Evolutionary conservation across 2,329 filamentous ascomycete species (phyloP).

Genomic region (Talaromyces sp.): DNA sequence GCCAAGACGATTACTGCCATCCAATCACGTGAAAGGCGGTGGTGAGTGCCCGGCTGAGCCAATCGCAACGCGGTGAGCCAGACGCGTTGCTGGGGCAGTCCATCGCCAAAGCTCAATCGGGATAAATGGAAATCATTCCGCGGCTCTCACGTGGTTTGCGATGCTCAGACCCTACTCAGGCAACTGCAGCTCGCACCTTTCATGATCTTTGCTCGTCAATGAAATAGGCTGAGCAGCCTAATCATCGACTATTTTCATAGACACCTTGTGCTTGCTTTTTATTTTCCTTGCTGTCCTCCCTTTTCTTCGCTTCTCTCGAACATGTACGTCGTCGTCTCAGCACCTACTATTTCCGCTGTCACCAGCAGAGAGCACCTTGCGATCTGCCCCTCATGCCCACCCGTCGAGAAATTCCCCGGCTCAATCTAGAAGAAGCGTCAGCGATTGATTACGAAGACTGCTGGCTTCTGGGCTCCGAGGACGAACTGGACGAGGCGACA

Average conservation of each 20-base stretch:
- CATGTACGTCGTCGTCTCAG: slow-evolving; percentile 1
- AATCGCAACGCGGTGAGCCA: not conserved
- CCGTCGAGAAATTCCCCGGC: slow-evolving; percentile 33
- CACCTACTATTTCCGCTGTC: slow-evolving; percentile 19
- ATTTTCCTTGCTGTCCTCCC: not conserved
- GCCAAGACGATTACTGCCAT: not conserved
- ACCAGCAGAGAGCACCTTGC: slow-evolving; percentile 27
- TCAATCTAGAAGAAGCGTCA: slow-evolving; percentile 37
- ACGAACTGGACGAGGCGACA: slow-evolving; percentile 35
- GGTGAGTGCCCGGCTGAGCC: not conserved
- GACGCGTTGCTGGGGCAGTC: slow-evolving; percentile 9
- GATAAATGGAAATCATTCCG: slow-evolving; percentile 9
- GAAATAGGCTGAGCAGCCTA: not conserved
- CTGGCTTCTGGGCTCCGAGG: slow-evolving; percentile 39
- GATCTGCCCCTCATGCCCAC: slow-evolving; percentile 32
- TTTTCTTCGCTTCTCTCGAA: not conserved
- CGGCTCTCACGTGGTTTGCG: not conserved
- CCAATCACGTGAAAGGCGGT: slow-evolving; percentile 3
- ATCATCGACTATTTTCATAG: not conserved
- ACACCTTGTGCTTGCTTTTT: not conserved
- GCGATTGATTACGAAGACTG: slow-evolving; percentile 29
- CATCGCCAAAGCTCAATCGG: slow-evolving; percentile 8
- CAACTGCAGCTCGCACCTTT: not conserved
- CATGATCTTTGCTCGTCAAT: not conserved
- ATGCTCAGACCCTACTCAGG: not conserved